Conservation (phyloP, 176 grass and related monocot genomes). For the Aegilops tauschii region DNA sequence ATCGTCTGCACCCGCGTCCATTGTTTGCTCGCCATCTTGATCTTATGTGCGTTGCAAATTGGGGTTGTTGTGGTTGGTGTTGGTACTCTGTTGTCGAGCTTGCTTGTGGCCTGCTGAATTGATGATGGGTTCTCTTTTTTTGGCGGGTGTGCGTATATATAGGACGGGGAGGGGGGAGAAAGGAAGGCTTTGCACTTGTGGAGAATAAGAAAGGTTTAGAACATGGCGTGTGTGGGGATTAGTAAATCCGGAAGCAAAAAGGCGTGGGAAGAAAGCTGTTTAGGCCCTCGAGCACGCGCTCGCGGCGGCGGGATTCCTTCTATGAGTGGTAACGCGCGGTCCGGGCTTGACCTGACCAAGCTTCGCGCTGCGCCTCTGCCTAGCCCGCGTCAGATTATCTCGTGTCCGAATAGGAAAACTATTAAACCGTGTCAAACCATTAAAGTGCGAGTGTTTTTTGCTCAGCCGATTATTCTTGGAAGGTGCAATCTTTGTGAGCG, state of each 20-base stretch:
- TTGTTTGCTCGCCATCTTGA: background rate
- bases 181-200: background rate
- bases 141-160: slow-evolving; percentile 24
- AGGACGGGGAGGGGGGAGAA: background rate
- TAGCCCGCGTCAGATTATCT: background rate
- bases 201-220: background rate
- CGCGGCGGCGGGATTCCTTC: background rate
- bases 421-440: background rate
- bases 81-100: background rate
- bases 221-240: too few species aligned
- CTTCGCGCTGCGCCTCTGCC: background rate
- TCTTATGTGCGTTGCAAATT: background rate
- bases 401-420: background rate
- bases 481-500: too few species aligned
- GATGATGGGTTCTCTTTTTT: background rate
- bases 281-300: background rate
- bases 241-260: background rate
- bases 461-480: too few species aligned
- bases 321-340: background rate
- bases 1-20: slow-evolving; percentile 55
- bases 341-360: background rate
- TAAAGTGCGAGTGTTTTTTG: too few species aligned
- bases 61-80: background rate
- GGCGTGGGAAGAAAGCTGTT: background rate
- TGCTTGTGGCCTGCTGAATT: background rate